Evolutionary conservation across 495 filamentous ascomycete species (phyloP).

Genomic region (Penicillium daleae): DNA sequence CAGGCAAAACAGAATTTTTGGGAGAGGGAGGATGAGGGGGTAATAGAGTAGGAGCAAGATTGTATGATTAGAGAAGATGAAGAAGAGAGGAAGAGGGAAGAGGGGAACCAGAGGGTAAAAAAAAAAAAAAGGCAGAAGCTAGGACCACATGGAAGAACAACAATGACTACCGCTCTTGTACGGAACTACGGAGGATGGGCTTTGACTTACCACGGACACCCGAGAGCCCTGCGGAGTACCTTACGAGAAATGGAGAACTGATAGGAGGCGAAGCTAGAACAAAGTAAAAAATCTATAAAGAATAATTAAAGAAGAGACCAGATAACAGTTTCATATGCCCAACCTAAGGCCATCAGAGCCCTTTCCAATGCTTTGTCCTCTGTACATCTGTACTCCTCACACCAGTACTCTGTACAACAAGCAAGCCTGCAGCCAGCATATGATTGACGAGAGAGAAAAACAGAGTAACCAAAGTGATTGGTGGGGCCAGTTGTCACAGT

Average conservation of each 20-base stretch:
- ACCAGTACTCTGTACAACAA: background rate
- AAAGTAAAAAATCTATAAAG: slow-evolving; percentile 7
- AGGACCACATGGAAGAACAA: slow-evolving; percentile 8
- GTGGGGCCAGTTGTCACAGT: slow-evolving; percentile 34
- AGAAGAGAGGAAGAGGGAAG: slow-evolving; percentile 6
- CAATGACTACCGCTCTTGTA: background rate
- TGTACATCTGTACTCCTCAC: no score
- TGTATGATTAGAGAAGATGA: slow-evolving; percentile 12
- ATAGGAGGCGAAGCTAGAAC: background rate
- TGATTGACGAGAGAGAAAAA: slow-evolving; percentile 4
- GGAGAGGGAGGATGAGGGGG: background rate
- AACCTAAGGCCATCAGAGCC: background rate
- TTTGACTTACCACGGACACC: slow-evolving; percentile 4
- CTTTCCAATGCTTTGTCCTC: background rate
- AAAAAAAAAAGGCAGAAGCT: slow-evolving; percentile 13
- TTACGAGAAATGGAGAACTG: background rate
- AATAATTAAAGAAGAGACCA: background rate
- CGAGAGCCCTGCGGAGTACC: background rate
- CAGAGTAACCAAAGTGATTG: background rate
- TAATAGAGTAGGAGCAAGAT: background rate
- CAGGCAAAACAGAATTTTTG: slow-evolving; percentile 5
- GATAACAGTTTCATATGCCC: background rate
- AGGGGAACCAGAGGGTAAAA: slow-evolving; percentile 9
- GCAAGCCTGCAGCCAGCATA: slow-evolving; percentile 6
- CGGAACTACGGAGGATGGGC: slow-evolving; percentile 1